Base-by-base conservation (phyloP, 371 early-diverging fungal species). In the Actinomortierella ambigua region DNA sequence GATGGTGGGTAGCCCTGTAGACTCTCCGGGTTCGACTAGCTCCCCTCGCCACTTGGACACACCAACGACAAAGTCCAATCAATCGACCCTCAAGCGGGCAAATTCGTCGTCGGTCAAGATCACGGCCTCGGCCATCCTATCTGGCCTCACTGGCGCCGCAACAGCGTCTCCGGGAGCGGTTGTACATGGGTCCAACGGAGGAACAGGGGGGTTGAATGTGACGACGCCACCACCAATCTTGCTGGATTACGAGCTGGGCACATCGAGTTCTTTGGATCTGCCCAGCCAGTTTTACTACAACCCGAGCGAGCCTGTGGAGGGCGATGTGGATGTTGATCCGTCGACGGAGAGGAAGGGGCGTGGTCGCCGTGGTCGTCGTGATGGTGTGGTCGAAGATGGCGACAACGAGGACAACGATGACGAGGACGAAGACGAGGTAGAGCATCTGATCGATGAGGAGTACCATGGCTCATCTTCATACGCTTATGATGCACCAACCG, bases 261-360 rank as follows among this genome's bases (percentile, higher is more conserved):
- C 71, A 20, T 62, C 66, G 13, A n/a, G 47, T 13, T 50, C 44
- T 3, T 15, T 71, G 39, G 63, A 66, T 41, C 65, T 65, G n/a
- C 73, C 66, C 15, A 14, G 57, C 18, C 63, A 71, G 24, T 2
- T 71, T 52, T 71, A 71, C 49, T 71, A 71, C 22, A 71, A 66
- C 39, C 66, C 73, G 2, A 63, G 66, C 7, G 66, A 71, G 29
- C 66, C 65, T 59, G 73, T 71, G 1, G 73, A 71, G 43, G 73
- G 73, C 4, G 73, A 71, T 44, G 73, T 71, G 3, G 73, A 71
- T 44, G 73, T 65, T 2, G 73, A 71, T 44, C 59, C 57, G 24
- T 66, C 73, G 40, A 41, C 11, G 50, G 29, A 13, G 42, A 50
- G 15, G 20, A 51, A 18, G 3, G 22, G 20, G 18, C 22, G 48